Percentiles rank a stretch among this genome's conserved stretches.
phyloP scores from a whole-genome alignment of 2,329 filamentous ascomycete genomes.

The Dothideomycetes sp. region DNA sequence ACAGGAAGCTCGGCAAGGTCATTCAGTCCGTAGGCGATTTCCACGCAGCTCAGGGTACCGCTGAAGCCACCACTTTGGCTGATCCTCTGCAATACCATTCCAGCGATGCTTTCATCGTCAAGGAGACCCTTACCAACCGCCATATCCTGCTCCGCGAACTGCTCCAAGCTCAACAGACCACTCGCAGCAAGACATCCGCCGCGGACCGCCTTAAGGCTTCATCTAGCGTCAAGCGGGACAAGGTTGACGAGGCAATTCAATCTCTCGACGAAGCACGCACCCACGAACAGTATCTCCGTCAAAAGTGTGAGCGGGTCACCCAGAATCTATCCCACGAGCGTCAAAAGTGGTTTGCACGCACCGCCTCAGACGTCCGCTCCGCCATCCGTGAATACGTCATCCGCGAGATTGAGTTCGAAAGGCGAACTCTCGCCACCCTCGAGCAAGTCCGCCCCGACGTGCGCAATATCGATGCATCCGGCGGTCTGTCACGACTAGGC shows the following conservation, averaged over 20 bases:
- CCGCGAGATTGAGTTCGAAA: conserved; percentile 89
- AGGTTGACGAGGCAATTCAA: conserved; percentile 94
- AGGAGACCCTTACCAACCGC: conserved; percentile 93
- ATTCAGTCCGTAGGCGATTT: conserved; percentile 91
- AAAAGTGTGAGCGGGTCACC: conserved; percentile 83
- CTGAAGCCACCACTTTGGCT: conserved; percentile 86
- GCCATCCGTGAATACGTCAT: conserved; percentile 87
- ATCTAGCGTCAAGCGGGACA: conserved; percentile 80
- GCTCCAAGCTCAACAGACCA: conserved; percentile 76
- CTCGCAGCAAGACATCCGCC: conserved; percentile 70
- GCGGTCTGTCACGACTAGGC: conserved; percentile 79
- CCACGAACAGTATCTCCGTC: conserved; percentile 68
- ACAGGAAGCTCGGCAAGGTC: conserved; percentile 87
- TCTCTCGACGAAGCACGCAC: conserved; percentile 78
- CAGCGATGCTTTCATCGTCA: conserved; percentile 92
- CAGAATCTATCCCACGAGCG: conserved; percentile 80
- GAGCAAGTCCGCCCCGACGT: conserved; percentile 90
- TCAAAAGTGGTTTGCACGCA: conserved; percentile 81
- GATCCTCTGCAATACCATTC: conserved; percentile 94
- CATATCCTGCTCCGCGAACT: conserved; percentile 93
- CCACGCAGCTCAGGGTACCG: conserved; percentile 91
- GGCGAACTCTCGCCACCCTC: conserved; percentile 81
- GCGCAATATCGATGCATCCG: conserved; percentile 80
- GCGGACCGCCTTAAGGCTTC: conserved; percentile 82
- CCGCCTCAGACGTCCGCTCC: conserved; percentile 68